Base-by-base conservation (phyloP, 140 eudicot genomes). In the Senecio squalidus region DNA sequence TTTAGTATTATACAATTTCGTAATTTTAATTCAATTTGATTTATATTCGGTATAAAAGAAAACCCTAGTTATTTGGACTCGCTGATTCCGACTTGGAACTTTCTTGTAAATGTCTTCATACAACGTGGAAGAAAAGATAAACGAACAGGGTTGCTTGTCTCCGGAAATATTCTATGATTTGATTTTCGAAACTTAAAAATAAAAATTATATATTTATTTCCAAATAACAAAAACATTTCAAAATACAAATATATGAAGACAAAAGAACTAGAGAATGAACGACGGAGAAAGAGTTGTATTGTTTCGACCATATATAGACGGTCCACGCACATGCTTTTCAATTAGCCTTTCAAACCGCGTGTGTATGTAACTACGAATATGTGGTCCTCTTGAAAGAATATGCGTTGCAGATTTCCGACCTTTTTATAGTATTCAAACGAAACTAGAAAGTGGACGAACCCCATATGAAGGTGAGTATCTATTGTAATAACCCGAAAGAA, bases 271-370 rank as follows among this genome's bases (percentile, higher is more conserved):
- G 29, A 24, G 10, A 2, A 33, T 27, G 26, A 51, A 60, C 21
- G 28, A 50, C 26, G 60, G 31, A 15, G 34, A 9, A 14, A 41
- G 39, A 45, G 60, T 55, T 54, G 66, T 71, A 59, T 4, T 71
- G 52, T 55, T 63, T 25, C 66, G 54, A 34, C 50, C 60, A 41
- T 14, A 15, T 30, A 30, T 30, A 36, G 6, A 7, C 23, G 27
- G 27, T 71, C 43, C 14, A 22, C 0, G 49, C 60, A 63, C 60
- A 24, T 55, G 71, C 46, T 36, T 33, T 31, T 27, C 31, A 14
- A 53, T 44, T 13, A 26, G 25, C 45, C 44, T 26, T 71, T 63
- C 60, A 63, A 55, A 71, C 24, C 55, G n/a, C n/a, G 34, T 23
- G 71, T 55, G 58, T 62, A 9, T n/a, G 17, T 26, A 62, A 2